Evolutionary conservation across 768 basidiomycete species (phyloP).

Genomic region (Megacollybia marginata): DNA sequence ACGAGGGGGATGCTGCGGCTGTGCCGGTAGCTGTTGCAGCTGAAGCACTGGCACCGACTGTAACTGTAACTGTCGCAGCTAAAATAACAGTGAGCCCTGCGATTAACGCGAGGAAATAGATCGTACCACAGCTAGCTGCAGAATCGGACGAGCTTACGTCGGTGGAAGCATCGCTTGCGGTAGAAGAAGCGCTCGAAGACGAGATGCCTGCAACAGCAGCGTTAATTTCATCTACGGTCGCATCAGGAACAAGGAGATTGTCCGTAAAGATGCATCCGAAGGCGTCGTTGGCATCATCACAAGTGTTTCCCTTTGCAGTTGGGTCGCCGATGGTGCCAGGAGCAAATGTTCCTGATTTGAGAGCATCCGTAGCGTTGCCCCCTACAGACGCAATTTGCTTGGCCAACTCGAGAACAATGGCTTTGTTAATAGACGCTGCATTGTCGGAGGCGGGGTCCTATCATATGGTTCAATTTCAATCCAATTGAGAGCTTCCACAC

Average conservation of each 20-base stretch:
- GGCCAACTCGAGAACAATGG: conserved; percentile 54
- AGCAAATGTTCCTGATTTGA: conserved; percentile 56
- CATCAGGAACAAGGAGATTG: conserved; percentile 50
- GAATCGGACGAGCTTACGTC: background rate
- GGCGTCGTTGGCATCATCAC: conserved; percentile 44
- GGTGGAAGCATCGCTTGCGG: conserved; percentile 5
- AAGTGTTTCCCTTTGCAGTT: conserved; percentile 49
- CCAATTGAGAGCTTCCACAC: conserved; percentile 12
- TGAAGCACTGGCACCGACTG: conserved; percentile 1
- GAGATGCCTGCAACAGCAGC: conserved; percentile 37
- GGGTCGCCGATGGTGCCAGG: conserved; percentile 45
- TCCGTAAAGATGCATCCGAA: conserved; percentile 58
- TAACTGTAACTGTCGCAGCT: conserved; percentile 4
- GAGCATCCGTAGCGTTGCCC: conserved; percentile 48
- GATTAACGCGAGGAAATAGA: background rate
- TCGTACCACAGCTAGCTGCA: background rate
- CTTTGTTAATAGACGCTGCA: conserved; percentile 58
- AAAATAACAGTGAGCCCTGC: background rate
- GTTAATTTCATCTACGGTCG: conserved; percentile 48
- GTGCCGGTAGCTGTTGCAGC: conserved; percentile 4
- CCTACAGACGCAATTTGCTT: conserved; percentile 59
- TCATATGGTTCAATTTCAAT: background rate
- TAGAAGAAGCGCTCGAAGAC: conserved; percentile 20
- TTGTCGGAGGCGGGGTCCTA: conserved; percentile 52
- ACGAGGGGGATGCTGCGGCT: conserved; percentile 11